These are phyloP conservation scores for Ophiobolus disseminans DNA, from an alignment of 2,329 filamentous ascomycete genomes.

Conservation along the genomic window DNA sequence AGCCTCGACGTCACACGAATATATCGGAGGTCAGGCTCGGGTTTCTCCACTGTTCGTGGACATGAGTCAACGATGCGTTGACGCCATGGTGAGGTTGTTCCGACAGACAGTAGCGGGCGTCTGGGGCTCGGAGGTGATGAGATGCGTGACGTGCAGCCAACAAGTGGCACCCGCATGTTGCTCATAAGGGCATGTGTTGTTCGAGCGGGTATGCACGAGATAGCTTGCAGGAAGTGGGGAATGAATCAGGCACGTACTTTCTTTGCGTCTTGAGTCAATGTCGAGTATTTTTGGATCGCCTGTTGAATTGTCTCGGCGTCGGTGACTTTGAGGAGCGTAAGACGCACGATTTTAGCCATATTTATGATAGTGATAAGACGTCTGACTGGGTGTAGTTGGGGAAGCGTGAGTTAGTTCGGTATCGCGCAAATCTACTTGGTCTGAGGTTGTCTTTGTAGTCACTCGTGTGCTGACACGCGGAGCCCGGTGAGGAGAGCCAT, in stretches of 20 bases:
- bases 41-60: no score
- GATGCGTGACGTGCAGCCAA: constrained; percentile 22
- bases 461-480: constrained; percentile 10
- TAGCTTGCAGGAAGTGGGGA: constrained; percentile 2
- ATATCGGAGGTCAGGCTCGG: no score
- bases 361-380: no score
- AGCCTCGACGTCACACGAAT: no score
- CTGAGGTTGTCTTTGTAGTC: neutral
- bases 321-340: constrained; percentile 49
- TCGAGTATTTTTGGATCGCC: constrained; percentile 42
- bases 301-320: constrained; percentile 37
- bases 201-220: constrained; percentile 21
- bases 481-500: constrained; percentile 36
- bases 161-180: constrained; percentile 16
- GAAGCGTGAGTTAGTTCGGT: no score
- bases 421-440: no score
- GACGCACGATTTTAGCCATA: constrained; percentile 45
- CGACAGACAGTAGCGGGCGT: constrained; percentile 2
- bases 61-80: constrained; percentile 9
- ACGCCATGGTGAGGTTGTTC: neutral
- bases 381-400: no score
- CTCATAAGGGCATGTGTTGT: constrained; percentile 8
- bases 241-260: constrained; percentile 36
- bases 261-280: constrained; percentile 40
- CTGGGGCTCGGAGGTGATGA: constrained; percentile 25